A percentile compares a stretch with the other conserved stretches of the same genome.
Evolutionary conservation across 768 basidiomycete genomes (phyloP).

Genomic region (Omphalotus guepiniiformis): DNA sequence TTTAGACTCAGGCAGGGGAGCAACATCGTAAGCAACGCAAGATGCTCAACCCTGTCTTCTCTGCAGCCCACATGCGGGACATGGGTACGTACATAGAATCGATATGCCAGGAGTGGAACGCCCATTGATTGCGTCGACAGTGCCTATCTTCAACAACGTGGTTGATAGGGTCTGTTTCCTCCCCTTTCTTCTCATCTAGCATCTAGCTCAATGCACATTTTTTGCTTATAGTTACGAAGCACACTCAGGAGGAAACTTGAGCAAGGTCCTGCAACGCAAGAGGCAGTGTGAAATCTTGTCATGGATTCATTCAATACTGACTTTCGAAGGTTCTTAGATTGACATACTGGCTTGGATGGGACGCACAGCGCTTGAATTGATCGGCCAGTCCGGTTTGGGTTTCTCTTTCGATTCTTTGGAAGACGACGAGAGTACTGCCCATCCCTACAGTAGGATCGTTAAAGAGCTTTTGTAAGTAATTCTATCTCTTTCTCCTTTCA

Average conservation of each 20-base stretch:
- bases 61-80: constrained; percentile 27
- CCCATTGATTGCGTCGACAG: no score
- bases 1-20: no score
- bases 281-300: constrained; percentile 15
- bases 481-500: background rate
- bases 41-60: constrained; percentile 33
- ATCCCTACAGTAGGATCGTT: constrained; percentile 6
- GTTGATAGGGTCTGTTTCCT: background rate
- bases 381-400: constrained; percentile 34
- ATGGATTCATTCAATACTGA: constrained; percentile 17
- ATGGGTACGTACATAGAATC: no score
- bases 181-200: background rate
- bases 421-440: constrained; percentile 15
- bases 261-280: background rate
- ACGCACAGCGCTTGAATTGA: constrained; percentile 32
- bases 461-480: constrained; percentile 14
- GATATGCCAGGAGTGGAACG: no score
- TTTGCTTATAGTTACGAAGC: background rate
- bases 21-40: constrained; percentile 30
- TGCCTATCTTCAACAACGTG: no score
- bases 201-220: background rate
- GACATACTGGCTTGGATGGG: constrained; percentile 30
- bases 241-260: no score
- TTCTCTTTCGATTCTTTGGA: constrained; percentile 29
- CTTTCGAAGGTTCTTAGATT: constrained; percentile 14